Percentiles rank a stretch among this genome's conserved stretches.
phyloP scores from a whole-genome alignment of 23 red algal species.

The Gracilariopsis chorda region DNA sequence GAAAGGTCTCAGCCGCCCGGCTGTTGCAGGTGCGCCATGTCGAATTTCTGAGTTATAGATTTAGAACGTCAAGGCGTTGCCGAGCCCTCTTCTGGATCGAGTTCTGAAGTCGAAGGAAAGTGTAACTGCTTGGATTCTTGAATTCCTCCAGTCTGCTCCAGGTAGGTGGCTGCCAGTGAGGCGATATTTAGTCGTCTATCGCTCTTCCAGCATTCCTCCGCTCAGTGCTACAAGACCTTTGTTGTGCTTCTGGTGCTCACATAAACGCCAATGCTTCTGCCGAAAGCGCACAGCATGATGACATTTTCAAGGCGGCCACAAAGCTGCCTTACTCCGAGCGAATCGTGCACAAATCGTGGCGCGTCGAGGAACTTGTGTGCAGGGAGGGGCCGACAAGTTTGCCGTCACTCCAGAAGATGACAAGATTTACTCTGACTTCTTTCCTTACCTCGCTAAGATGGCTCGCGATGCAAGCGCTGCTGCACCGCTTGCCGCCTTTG shows the following conservation, averaged over 20 bases:
- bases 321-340: conserved; percentile 67
- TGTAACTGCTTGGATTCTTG: no score
- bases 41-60: no score
- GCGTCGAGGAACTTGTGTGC: conserved; percentile 73
- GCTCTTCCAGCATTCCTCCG: background rate
- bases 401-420: conserved; percentile 32
- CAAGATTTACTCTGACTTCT: conserved; percentile 72
- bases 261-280: conserved; percentile 16
- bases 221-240: background rate
- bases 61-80: no score
- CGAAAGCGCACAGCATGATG: conserved; percentile 18
- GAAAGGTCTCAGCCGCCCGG: background rate
- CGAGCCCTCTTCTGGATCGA: no score
- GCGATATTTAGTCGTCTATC: background rate
- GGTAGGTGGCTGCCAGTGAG: background rate
- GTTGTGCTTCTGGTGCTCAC: background rate
- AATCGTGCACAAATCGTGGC: conserved; percentile 79
- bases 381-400: conserved; percentile 38
- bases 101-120: no score
- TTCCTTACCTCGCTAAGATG: conserved; percentile 57
- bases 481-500: conserved; percentile 85
- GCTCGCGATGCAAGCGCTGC: conserved; percentile 93
- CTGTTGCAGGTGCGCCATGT: no score
- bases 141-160: background rate
- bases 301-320: conserved; percentile 52